A percentile compares a stretch with the other conserved stretches of the same genome.
Evolutionary conservation across 2,329 filamentous ascomycete species (phyloP).

Genomic region (Nannizziopsis arthrosporioides): DNA sequence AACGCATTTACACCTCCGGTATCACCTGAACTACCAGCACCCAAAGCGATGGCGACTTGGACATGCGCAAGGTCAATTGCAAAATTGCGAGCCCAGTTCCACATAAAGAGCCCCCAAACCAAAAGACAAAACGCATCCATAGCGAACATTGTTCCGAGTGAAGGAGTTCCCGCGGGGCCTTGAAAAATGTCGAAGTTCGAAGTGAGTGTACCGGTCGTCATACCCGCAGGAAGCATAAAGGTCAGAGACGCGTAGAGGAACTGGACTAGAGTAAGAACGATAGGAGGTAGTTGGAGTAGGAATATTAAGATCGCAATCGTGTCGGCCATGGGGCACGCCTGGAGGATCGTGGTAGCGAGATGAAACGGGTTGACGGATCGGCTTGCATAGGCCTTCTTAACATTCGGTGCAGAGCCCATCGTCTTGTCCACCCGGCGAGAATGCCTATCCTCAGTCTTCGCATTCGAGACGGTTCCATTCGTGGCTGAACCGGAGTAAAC

Average conservation of each 20-base stretch:
- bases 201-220: conserved; percentile 59
- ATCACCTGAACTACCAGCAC: conserved; percentile 54
- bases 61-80: conserved; percentile 84
- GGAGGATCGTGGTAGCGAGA: conserved; percentile 73
- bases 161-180: conserved; percentile 72
- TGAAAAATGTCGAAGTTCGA: conserved; percentile 88
- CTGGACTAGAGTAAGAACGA: conserved; percentile 79
- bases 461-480: conserved; percentile 22
- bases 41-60: conserved; percentile 81
- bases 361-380: conserved; percentile 58
- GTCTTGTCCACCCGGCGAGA: conserved; percentile 24
- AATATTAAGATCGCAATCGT: conserved; percentile 95
- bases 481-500: conserved; percentile 21
- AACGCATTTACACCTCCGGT: conserved; percentile 37
- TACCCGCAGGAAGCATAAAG: conserved; percentile 73
- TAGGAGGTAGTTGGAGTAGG: conserved; percentile 79
- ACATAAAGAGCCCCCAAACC: conserved; percentile 70
- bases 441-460: conserved; percentile 16
- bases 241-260: conserved; percentile 86
- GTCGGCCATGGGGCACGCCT: conserved; percentile 81
- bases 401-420: conserved; percentile 13
- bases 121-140: conserved; percentile 74
- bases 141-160: conserved; percentile 68
- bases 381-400: conserved; percentile 24
- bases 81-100: conserved; percentile 76